Base-by-base conservation (phyloP, 2,329 filamentous ascomycete genomes). In the Diaporthe nobilis region DNA sequence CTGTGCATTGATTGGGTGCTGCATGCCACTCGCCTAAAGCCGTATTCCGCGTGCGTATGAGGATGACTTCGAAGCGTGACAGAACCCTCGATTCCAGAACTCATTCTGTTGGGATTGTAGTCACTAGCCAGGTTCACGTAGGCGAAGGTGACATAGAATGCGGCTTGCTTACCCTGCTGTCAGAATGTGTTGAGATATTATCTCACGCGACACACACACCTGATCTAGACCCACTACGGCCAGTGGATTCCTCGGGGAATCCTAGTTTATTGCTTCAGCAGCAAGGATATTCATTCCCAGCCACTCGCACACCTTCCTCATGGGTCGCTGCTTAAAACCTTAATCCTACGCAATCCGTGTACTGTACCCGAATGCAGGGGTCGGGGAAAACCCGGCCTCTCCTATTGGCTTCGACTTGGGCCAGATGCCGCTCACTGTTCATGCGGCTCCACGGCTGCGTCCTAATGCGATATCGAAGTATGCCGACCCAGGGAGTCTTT, bases 321-420 rank as follows among this genome's bases (percentile, higher is more conserved):
- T 31, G 47, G 44, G n/a, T 6, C 9, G 44, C n/a, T 39, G 47
- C 65, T 34, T 68, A 17, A 53, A 68, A 53, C 65, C 28, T 10
- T 68, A 53, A 53, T 68, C 65, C 65, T 53, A 39, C 22, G 65
- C 5, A 28, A 25, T 8, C 44, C 28, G 65, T 53, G 65, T 68
- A 68, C 65, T n/a, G 65, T 68, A 68, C 65, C 65, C 47, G 47
- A 20, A 12, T 28, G 13, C 65, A 68, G 47, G 47, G 65, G 22
- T 68, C 65, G 65, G 47, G 65, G 47, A 61, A 25, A 5, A 10
- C 7, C 6, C 55, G 20, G 28, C 17, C 2, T 22, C 39, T 51
- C 65, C 65, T 28, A 68, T 68, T 68, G 65, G 65, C 28, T 53
- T 53, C 13, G 31, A 13, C 22, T 15, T 25, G 7, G 22, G 31